These are phyloP conservation scores for Debaryomyces sp. DNA, from an alignment of 1,139 yeast genomes.

Conservation along the genomic window DNA sequence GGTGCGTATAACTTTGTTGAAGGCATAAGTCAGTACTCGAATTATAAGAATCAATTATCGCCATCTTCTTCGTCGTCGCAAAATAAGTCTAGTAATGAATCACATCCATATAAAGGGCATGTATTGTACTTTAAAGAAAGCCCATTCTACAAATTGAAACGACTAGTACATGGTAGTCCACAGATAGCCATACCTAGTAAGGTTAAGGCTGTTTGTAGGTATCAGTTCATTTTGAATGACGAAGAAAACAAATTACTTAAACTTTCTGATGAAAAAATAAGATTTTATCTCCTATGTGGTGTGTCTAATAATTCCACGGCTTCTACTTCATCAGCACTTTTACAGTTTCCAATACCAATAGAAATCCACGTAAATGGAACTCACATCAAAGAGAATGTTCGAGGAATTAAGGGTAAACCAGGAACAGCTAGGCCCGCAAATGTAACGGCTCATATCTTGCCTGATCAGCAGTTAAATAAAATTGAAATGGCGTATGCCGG, in stretches of 20 bases:
- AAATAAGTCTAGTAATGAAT: conserved; percentile 15
- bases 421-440: conserved; percentile 75
- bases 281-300: conserved; percentile 54
- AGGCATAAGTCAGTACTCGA: conserved; percentile 15
- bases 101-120: conserved; percentile 29
- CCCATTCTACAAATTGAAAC: conserved; percentile 53
- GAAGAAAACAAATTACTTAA: conserved; percentile 30
- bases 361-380: conserved; percentile 55
- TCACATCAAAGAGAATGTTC: conserved; percentile 50
- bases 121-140: conserved; percentile 49
- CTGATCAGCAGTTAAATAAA: conserved; percentile 33
- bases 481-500: conserved; percentile 58
- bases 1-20: conserved; percentile 20
- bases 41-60: conserved; percentile 5
- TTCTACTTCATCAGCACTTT: conserved; percentile 36
- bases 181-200: conserved; percentile 23
- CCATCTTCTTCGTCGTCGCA: not conserved
- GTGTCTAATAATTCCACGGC: conserved; percentile 26
- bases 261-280: conserved; percentile 25
- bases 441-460: conserved; percentile 47
- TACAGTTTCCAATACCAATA: conserved; percentile 62
- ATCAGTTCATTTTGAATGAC: conserved; percentile 42
- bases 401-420: conserved; percentile 61
- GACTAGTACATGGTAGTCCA: conserved; percentile 51
- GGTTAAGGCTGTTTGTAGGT: conserved; percentile 43